phyloP scores from a whole-genome alignment of 305 asterid species.

The Fraxinus xanthoxyloides region DNA sequence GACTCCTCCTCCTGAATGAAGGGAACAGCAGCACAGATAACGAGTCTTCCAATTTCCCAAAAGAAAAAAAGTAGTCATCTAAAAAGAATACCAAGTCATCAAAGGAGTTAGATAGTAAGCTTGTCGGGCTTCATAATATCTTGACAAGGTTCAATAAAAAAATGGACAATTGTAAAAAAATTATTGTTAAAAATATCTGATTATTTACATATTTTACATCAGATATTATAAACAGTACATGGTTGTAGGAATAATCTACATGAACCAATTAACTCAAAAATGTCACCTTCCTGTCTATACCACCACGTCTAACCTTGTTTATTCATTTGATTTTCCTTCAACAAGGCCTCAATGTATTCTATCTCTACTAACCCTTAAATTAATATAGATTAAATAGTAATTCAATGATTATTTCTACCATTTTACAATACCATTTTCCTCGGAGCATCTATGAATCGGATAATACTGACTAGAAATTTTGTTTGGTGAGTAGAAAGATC shows the following conservation, averaged over 20 bases:
- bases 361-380: neutral
- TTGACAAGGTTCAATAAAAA: neutral
- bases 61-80: neutral
- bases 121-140: neutral
- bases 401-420: neutral
- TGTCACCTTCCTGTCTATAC: neutral
- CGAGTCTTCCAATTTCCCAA: neutral
- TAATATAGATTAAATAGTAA: neutral
- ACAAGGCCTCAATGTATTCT: neutral
- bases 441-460: neutral
- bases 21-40: neutral
- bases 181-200: neutral
- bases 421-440: neutral
- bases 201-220: neutral
- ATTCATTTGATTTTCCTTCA: neutral
- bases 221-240: neutral
- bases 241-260: neutral
- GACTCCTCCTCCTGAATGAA: neutral
- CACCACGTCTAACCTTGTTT: neutral
- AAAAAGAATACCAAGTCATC: neutral
- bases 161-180: neutral
- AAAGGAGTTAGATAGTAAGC: neutral
- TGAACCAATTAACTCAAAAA: neutral
- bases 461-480: neutral
- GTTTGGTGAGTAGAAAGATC: neutral